Base-by-base conservation (phyloP, 176 grass and related monocot genomes). In the Oryza meridionalis region DNA sequence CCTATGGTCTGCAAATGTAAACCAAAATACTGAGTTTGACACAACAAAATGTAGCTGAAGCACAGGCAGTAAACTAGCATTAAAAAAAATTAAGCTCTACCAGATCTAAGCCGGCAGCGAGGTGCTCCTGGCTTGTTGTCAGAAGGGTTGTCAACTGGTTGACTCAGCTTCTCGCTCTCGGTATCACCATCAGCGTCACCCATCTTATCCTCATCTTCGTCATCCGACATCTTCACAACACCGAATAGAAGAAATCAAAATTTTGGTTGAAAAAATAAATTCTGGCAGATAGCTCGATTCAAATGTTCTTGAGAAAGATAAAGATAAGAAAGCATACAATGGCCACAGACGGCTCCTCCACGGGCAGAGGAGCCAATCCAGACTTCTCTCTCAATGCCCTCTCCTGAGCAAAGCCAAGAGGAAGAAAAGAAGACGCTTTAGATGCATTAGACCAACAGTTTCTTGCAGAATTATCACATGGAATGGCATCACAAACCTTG, bases 161-260 rank as follows among this genome's bases (percentile, higher is more conserved):
- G 77, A 33, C 73, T 87, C 25, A 77, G 80, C 59, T 92, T 94
- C 47, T 90, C 89, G 6, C 77, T 78, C 37, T 88, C 93, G 2
- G 58, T 68, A 47, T 98, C 85, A 33, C 27, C 89, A 42, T 71
- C 86, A 0, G 63, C 77, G 40, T 88, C 86, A 42, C 31, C 79
- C 44, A 46, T 61, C 77, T 85, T 88, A 19, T 84, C 84, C 9
- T 93, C 96, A 1, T 96, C 88, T 72, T 95, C 91, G 11, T 94
- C 89, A 4, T 95, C 91, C 1, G 80, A 90, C 50, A 86, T 55
- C 96, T 88, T 90, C 22, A 75, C n/a, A 15, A 3, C 29, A 85
- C 38, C 29, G 40, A 38, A 86, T 61, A 15, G 38, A 59, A 82
- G 25, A 85, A 69, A 69, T 69, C 51, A 65, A 22, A 11, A 55